phyloP scores from a whole-genome alignment of 2,329 filamentous ascomycete species.

The Aspergillus latus region DNA sequence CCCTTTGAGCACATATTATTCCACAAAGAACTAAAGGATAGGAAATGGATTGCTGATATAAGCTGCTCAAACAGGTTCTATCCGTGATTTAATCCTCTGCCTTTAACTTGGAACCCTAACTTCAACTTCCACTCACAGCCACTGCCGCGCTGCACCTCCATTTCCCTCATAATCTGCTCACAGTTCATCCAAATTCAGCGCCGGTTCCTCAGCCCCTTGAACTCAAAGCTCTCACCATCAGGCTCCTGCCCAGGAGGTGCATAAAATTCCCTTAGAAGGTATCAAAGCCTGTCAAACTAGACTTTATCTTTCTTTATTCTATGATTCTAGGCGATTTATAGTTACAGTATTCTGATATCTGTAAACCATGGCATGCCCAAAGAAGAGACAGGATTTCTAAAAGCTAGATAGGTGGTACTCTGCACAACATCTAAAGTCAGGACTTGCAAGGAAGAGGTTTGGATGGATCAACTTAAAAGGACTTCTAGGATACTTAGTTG shows the following conservation, averaged over 20 bases:
- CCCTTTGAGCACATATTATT: too few species aligned
- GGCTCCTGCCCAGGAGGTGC: neutral
- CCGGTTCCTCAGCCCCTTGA: conserved; percentile 9
- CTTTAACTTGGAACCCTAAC: neutral
- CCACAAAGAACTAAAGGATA: too few species aligned
- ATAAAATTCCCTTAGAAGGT: conserved; percentile 3
- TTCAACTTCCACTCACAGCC: neutral
- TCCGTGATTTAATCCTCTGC: neutral
- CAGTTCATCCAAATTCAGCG: conserved; percentile 12
- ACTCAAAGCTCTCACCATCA: conserved; percentile 3
- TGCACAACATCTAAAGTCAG: conserved; percentile 6
- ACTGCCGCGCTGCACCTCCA: neutral
- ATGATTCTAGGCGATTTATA: neutral
- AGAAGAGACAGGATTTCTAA: conserved; percentile 14
- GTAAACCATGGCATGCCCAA: conserved; percentile 14
- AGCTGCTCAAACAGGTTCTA: neutral
- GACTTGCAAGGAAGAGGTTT: conserved; percentile 13
- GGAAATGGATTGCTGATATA: neutral
- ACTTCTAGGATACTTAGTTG: conserved; percentile 8
- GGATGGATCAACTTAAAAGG: conserved; percentile 10
- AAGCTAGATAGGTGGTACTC: conserved; percentile 9
- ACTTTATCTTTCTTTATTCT: conserved; percentile 1
- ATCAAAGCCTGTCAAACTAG: conserved; percentile 2
- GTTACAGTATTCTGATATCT: conserved; percentile 7
- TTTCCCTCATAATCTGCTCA: conserved; percentile 10